These are phyloP conservation scores for Puccinellia tenuiflora DNA, from an alignment of 176 grass and related monocot genomes.

Conservation along the genomic window DNA sequence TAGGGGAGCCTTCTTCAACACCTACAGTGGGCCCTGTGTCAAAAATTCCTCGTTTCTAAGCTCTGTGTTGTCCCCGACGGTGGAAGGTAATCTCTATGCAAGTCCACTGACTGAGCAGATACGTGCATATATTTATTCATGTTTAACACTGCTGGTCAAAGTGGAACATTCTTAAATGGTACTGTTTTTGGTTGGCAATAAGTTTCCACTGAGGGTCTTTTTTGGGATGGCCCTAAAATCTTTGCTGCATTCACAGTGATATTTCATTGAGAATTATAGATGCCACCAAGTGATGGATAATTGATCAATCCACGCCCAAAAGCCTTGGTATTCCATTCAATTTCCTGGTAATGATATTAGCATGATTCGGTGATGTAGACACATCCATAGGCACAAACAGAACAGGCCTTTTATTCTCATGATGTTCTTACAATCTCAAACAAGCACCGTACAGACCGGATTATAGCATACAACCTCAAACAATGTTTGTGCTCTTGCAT, in stretches of 20 bases:
- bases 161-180: not conserved
- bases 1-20: constrained; percentile 48
- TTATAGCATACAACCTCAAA: too few relatives aligned
- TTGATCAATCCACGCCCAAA: not conserved
- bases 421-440: not conserved
- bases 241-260: not conserved
- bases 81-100: constrained; percentile 29
- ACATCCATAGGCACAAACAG: not conserved
- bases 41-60: constrained; percentile 57
- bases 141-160: not conserved
- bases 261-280: not conserved
- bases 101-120: not conserved
- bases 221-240: not conserved
- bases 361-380: not conserved
- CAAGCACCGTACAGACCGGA: not conserved
- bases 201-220: not conserved
- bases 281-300: not conserved
- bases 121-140: not conserved
- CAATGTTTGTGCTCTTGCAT: not conserved
- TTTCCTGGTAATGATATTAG: not conserved
- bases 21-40: constrained; percentile 22
- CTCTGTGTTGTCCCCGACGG: not conserved
- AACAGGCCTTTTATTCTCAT: not conserved
- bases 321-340: not conserved
- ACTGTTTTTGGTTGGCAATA: not conserved